Evolutionary conservation across 1,284 basidiomycete genomes (phyloP).

Genomic region (Papiliotrema laurentii): DNA sequence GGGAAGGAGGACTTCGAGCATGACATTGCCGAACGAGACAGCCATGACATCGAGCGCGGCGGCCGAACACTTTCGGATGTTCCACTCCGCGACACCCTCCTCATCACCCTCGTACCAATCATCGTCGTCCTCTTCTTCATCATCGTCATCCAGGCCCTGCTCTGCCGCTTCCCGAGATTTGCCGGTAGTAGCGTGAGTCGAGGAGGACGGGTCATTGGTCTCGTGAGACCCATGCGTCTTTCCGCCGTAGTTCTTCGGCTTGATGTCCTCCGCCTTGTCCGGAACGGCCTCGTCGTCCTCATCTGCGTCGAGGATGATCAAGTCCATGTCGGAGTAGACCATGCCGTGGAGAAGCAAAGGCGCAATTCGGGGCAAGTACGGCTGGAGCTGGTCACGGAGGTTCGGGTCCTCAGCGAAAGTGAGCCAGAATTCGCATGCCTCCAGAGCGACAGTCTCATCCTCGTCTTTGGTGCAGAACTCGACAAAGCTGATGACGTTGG

Average conservation of each 20-base stretch:
- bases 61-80: slow-evolving; percentile 94
- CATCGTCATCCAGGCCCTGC: slow-evolving; percentile 53
- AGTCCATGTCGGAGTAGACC: slow-evolving; percentile 93
- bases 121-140: slow-evolving; percentile 67
- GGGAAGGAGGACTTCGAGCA: slow-evolving; percentile 82
- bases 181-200: slow-evolving; percentile 14
- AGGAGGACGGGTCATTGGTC: slow-evolving; percentile 34
- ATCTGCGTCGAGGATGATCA: slow-evolving; percentile 93
- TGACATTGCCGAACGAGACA: slow-evolving; percentile 79
- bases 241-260: slow-evolving; percentile 78
- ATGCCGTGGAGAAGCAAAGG: slow-evolving; percentile 94
- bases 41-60: slow-evolving; percentile 96
- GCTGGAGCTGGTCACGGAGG: slow-evolving; percentile 75
- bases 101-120: slow-evolving; percentile 86
- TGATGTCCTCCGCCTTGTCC: slow-evolving; percentile 92
- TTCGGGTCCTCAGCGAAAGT: slow-evolving; percentile 95
- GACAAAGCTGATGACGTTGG: slow-evolving; percentile 97
- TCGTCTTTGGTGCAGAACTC: slow-evolving; percentile 96
- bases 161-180: slow-evolving; percentile 42
- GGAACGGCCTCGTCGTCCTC: slow-evolving; percentile 78
- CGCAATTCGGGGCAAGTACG: slow-evolving; percentile 79
- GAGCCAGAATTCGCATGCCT: slow-evolving; percentile 99
- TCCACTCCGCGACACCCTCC: slow-evolving; percentile 98
- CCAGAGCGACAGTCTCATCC: slow-evolving; percentile 88
- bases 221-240: slow-evolving; percentile 80